Evolutionary conservation across 352 stramenopile species (phyloP).

Genomic region (Globisporangium nunn): DNA sequence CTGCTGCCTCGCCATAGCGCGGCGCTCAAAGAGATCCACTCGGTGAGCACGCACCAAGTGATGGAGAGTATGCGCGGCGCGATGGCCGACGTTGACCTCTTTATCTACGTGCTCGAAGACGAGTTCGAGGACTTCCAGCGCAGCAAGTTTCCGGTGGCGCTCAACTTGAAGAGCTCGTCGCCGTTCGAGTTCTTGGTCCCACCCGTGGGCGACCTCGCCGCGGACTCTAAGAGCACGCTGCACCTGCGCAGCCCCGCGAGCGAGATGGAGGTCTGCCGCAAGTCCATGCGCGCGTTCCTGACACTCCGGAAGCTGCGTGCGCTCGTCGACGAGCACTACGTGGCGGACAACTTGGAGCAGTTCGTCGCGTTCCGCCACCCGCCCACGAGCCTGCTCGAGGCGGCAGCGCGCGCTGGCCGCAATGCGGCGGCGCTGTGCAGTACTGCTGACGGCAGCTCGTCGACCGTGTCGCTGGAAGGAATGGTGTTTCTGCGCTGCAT

Average conservation of each 20-base stretch:
- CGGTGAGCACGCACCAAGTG: constrained; percentile 54
- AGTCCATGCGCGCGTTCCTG: constrained; percentile 65
- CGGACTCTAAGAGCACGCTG: constrained; percentile 27
- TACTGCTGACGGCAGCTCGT: background rate
- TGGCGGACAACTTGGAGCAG: constrained; percentile 39
- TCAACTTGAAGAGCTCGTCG: constrained; percentile 56
- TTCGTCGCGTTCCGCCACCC: constrained; percentile 51
- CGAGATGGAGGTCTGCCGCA: constrained; percentile 68
- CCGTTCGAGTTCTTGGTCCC: constrained; percentile 66
- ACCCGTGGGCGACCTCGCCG: constrained; percentile 12
- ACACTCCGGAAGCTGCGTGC: constrained; percentile 45
- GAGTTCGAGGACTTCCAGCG: constrained; percentile 47
- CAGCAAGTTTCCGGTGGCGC: constrained; percentile 33
- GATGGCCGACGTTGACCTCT: constrained; percentile 74
- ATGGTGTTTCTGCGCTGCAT: constrained; percentile 70
- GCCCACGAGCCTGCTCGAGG: constrained; percentile 38
- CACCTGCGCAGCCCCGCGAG: constrained; percentile 42
- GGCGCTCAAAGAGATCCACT: constrained; percentile 50
- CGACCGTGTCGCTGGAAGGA: constrained; percentile 32
- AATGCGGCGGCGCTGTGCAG: constrained; percentile 3
- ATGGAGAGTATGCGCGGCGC: constrained; percentile 81
- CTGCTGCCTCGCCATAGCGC: constrained; percentile 23
- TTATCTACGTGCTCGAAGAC: constrained; percentile 77
- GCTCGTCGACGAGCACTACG: constrained; percentile 38
- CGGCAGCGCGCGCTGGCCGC: constrained; percentile 9